Evolutionary conservation across 805 yeast species (phyloP), one percentile per base, ranked within the genome.

Genomic region (Phaffomyces thermotolerans): DNA sequence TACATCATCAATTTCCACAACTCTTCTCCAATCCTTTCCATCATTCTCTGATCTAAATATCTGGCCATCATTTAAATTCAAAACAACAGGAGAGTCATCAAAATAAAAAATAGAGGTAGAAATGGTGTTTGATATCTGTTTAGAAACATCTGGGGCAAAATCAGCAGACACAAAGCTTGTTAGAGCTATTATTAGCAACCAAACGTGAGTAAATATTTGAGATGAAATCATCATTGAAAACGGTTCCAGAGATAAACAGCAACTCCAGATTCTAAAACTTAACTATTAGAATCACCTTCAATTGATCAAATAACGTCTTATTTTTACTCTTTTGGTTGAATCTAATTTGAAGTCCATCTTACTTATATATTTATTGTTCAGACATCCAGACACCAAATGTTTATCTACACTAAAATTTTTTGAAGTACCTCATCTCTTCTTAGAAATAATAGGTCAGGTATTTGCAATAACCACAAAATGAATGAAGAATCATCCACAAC

Each of bases 41-140:
- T 71, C 73, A 52, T 80, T 73, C 10, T 50, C 60, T 2, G 83
- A 76, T 1, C 67, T 47, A 52, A 63, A 69, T 5, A 78, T 37
- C n/a, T 51, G 51, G 2, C 57, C 55, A 1, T 62, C 35, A 22
- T 47, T 49, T 27, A 57, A 29, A 22, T 47, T 48, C 13, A 57
- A 36, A 10, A 53, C 44, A 7, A 50, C 40, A 3, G 68, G 54
- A 13, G 66, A 58, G 45, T 64, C 67, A 30, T 63, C 66, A 44
- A 64, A 63, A 45, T 59, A 65, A 4, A 54, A 33, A 1, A 57
- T 10, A 7, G 42, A n/a, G 1, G 46, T 47, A 12, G 62, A 56
- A 3, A 49, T 31, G 8, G 41, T 27, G 1, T 46, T 35, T 1
- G 45, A 39, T 2, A 30, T 14, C 1, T 48, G 44, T 8, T 41